These are phyloP conservation scores for Backusella australiensis DNA, from an alignment of 192 early-diverging fungal genomes.

Conservation along the genomic window DNA sequence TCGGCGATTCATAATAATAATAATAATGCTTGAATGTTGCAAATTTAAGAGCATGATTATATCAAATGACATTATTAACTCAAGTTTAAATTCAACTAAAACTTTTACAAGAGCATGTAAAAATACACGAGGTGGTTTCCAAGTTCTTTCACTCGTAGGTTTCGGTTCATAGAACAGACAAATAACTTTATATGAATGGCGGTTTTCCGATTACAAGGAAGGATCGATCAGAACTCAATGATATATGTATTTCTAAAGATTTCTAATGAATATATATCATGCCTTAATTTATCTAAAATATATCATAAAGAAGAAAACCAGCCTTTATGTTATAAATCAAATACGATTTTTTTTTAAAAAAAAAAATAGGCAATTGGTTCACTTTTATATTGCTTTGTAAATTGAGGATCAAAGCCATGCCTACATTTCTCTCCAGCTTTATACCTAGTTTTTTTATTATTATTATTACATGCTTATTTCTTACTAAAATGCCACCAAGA, in stretches of 20 bases:
- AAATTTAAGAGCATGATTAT: not conserved
- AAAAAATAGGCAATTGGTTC: not conserved
- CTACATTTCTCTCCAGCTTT: too few species aligned
- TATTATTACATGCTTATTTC: too few species aligned
- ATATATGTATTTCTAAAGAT: not conserved
- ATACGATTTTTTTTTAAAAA: not conserved
- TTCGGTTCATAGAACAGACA: not conserved
- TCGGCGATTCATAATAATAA: not conserved
- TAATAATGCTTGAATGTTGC: not conserved
- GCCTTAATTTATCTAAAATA: not conserved
- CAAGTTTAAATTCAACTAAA: not conserved
- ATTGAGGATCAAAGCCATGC: not conserved
- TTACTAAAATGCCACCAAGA: not conserved
- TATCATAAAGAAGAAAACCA: not conserved
- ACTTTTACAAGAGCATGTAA: not conserved
- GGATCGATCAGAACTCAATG: too few species aligned
- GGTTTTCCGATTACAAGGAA: too few species aligned
- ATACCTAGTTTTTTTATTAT: too few species aligned
- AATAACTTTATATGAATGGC: not conserved
- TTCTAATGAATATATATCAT: not conserved
- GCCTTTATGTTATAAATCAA: not conserved
- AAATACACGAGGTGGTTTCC: not conserved
- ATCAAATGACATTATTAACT: not conserved
- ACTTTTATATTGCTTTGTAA: not conserved
- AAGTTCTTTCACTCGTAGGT: not conserved